Conservation (phyloP, 1,139 yeast species). For the Hyphopichia khmerensis region DNA sequence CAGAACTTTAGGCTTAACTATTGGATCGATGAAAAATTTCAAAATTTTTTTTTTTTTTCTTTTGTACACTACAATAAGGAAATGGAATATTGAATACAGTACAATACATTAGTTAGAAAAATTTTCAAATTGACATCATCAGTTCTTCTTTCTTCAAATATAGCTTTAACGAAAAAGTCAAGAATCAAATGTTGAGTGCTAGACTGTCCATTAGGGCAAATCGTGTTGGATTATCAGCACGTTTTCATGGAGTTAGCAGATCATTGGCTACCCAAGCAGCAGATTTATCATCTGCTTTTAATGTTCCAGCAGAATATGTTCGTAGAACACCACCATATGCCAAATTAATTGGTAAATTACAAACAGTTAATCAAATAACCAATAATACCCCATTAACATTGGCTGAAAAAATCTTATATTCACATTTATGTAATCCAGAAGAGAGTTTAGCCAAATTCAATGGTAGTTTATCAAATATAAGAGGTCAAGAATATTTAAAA, state of each 20-base stretch:
- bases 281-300: constrained; percentile 16
- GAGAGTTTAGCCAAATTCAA: constrained; percentile 57
- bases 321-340: constrained; percentile 87
- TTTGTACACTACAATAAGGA: neutral
- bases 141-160: neutral
- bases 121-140: neutral
- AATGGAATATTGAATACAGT: too few species aligned
- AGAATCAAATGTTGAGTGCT: constrained; percentile 12
- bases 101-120: too few species aligned
- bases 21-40: neutral
- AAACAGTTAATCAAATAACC: constrained; percentile 60
- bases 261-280: constrained; percentile 36
- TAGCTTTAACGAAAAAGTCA: too few species aligned
- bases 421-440: constrained; percentile 85
- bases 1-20: neutral
- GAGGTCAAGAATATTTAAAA: constrained; percentile 86
- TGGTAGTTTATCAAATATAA: constrained; percentile 54
- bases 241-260: constrained; percentile 11
- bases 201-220: constrained; percentile 8
- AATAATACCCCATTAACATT: constrained; percentile 77
- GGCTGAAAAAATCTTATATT: constrained; percentile 90
- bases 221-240: neutral
- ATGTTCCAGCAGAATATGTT: constrained; percentile 58
- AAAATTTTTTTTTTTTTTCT: neutral
- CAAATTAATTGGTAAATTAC: constrained; percentile 64